Percentiles rank a stretch among this genome's conserved stretches.
These are phyloP conservation scores for Datura wrightii DNA, from an alignment of 257 asterid genomes.

Conservation along the genomic window DNA sequence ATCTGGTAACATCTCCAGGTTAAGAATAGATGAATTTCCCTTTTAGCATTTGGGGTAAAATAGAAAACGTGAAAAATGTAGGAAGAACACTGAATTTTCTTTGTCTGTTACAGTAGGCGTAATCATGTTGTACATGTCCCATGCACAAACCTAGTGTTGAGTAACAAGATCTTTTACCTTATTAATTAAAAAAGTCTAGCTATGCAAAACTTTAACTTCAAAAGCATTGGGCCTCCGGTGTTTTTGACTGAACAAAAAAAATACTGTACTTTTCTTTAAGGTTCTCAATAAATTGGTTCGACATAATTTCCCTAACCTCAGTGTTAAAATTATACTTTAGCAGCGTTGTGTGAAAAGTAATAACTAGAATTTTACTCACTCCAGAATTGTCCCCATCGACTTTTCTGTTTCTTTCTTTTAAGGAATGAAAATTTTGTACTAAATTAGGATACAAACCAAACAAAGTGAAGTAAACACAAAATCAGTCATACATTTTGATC, in stretches of 20 bases:
- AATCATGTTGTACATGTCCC: background rate
- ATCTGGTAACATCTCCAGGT: background rate
- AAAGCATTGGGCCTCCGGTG: background rate
- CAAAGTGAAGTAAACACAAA: constrained; percentile 19
- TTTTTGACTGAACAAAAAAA: background rate
- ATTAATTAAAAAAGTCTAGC: background rate
- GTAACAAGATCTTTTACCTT: too few relatives aligned
- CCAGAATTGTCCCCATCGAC: background rate
- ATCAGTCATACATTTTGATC: constrained; percentile 13
- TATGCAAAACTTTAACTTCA: background rate
- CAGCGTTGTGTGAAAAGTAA: background rate
- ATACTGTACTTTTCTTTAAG: background rate
- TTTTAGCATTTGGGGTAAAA: background rate
- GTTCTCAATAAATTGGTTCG: background rate
- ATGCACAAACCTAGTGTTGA: background rate
- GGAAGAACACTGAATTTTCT: background rate
- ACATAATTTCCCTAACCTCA: background rate
- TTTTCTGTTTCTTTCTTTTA: background rate
- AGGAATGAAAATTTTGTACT: background rate
- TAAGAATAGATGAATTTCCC: background rate
- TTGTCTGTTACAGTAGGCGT: background rate
- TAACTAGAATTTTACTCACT: background rate
- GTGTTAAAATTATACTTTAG: background rate
- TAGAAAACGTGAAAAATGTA: background rate
- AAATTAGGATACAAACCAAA: constrained; percentile 20